These are phyloP conservation scores for Waltergamsia citrina DNA, from an alignment of 2,329 filamentous ascomycete genomes.

Conservation along the genomic window DNA sequence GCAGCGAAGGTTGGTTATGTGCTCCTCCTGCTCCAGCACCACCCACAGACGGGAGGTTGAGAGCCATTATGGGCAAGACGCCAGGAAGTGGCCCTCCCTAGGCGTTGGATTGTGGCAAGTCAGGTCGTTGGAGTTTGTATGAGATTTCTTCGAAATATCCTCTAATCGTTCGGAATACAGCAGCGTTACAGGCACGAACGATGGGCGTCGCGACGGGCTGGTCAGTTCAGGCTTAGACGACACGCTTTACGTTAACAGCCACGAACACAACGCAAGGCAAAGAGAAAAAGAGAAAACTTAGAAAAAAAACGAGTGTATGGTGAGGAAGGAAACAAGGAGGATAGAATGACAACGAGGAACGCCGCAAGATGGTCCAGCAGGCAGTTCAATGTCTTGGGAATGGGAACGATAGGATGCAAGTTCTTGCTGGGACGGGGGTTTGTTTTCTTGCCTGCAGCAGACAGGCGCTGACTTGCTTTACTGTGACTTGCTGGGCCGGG, in stretches of 20 bases:
- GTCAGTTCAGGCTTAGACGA: not conserved
- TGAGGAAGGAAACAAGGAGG: not conserved
- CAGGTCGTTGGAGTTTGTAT: too few relatives aligned
- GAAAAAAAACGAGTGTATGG: conserved; percentile 1
- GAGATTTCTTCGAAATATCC: too few relatives aligned
- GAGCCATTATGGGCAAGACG: conserved; percentile 44
- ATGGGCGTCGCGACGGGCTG: too few relatives aligned
- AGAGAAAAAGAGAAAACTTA: not conserved
- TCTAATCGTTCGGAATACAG: too few relatives aligned
- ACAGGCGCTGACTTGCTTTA: not conserved
- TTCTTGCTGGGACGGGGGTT: not conserved
- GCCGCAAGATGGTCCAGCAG: not conserved
- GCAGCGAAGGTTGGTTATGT: conserved; percentile 79
- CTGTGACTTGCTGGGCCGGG: not conserved
- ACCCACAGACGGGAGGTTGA: conserved; percentile 43
- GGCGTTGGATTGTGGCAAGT: not conserved
- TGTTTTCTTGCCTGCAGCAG: too few relatives aligned
- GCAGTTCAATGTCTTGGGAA: not conserved
- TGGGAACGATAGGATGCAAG: not conserved
- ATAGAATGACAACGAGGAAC: not conserved
- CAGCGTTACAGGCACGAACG: too few relatives aligned
- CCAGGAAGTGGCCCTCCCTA: conserved; percentile 17
- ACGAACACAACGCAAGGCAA: not conserved
- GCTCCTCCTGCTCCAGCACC: conserved; percentile 43
- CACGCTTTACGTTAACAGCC: not conserved